These are phyloP conservation scores for Xylariaceae sp. DNA, from an alignment of 2,329 filamentous ascomycete species.

Conservation along the genomic window DNA sequence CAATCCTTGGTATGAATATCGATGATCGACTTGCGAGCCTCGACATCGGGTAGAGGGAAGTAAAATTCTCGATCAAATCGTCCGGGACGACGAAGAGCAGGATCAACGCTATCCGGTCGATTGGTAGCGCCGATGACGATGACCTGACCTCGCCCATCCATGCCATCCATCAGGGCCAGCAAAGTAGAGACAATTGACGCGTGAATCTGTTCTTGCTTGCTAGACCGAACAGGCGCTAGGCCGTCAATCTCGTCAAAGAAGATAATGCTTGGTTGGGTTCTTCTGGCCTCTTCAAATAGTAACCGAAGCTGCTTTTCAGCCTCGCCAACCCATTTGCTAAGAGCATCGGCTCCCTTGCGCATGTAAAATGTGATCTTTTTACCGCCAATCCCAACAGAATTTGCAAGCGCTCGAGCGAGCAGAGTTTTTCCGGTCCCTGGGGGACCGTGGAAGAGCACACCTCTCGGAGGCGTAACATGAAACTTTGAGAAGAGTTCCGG, in stretches of 20 bases:
- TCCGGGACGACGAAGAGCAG: slow-evolving; percentile 88
- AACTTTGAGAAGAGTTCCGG: slow-evolving; percentile 92
- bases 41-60: slow-evolving; percentile 85
- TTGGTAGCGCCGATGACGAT: slow-evolving; percentile 99
- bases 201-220: slow-evolving; percentile 98
- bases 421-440: slow-evolving; percentile 97
- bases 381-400: slow-evolving; percentile 84
- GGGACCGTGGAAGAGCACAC: slow-evolving; percentile 94
- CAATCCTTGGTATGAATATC: slow-evolving; percentile 95
- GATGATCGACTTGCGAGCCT: slow-evolving; percentile 81
- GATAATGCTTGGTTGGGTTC: slow-evolving; percentile 97
- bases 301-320: slow-evolving; percentile 92
- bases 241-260: slow-evolving; percentile 99
- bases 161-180: slow-evolving; percentile 94
- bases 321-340: slow-evolving; percentile 99
- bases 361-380: slow-evolving; percentile 99
- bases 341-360: slow-evolving; percentile 95
- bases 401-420: slow-evolving; percentile 89
- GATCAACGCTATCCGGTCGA: slow-evolving; percentile 93
- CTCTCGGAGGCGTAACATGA: slow-evolving; percentile 89
- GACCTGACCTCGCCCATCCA: slow-evolving; percentile 97
- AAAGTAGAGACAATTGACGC: slow-evolving; percentile 95
- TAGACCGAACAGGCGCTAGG: slow-evolving; percentile 90
- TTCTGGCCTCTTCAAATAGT: slow-evolving; percentile 92
- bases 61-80: slow-evolving; percentile 98